Evolutionary conservation across 805 yeast genomes (phyloP).

Genomic region (Lachancea fermentati): DNA sequence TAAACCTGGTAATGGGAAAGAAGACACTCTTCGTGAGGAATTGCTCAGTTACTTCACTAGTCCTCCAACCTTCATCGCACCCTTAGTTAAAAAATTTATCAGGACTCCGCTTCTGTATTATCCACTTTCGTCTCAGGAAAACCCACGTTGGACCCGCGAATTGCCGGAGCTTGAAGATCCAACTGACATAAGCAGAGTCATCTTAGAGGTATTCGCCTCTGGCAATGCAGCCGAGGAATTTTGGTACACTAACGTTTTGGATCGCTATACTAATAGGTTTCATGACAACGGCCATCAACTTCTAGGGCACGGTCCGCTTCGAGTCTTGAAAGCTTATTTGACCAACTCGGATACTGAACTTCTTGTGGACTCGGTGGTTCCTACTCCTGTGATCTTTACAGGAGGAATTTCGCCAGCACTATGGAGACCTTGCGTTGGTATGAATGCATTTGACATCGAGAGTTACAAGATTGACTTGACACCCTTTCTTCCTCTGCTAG

Average conservation of each 20-base stretch:
- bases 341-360: constrained; percentile 15
- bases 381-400: constrained; percentile 70
- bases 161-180: constrained; percentile 6
- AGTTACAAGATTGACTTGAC: constrained; percentile 68
- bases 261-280: constrained; percentile 40
- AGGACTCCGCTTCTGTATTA: constrained; percentile 43
- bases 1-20: not conserved
- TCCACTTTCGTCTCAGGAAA: constrained; percentile 36
- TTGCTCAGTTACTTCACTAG: constrained; percentile 6
- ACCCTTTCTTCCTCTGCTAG: constrained; percentile 61
- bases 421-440: constrained; percentile 77
- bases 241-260: constrained; percentile 66
- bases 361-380: constrained; percentile 56
- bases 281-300: constrained; percentile 36
- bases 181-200: constrained; percentile 13
- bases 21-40: constrained; percentile 4
- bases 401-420: constrained; percentile 78
- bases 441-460: constrained; percentile 66
- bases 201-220: constrained; percentile 54
- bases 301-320: constrained; percentile 64
- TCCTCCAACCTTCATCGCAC: constrained; percentile 8
- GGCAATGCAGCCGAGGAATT: constrained; percentile 81
- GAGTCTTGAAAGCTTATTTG: constrained; percentile 58
- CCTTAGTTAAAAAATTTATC: constrained; percentile 21
- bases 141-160: constrained; percentile 23